Conservation (phyloP, 805 yeast species). For the Barnettozyma botsteinii region DNA sequence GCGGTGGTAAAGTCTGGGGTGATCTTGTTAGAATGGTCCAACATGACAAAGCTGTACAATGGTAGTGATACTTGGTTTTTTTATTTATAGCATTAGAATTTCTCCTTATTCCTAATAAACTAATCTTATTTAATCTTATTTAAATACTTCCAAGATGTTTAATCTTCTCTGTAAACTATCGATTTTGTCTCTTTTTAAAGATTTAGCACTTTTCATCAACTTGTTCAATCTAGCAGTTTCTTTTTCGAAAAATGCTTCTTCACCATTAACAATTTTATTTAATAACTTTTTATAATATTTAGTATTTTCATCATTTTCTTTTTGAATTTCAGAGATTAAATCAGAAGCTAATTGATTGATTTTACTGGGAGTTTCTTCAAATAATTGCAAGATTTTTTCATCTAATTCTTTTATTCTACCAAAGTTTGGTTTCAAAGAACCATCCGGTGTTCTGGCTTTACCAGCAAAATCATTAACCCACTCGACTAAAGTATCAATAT, state of each 20-base stretch:
- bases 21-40: constrained; percentile 56
- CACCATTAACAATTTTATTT: constrained; percentile 40
- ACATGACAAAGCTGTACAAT: constrained; percentile 46
- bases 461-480: constrained; percentile 42
- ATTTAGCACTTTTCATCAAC: constrained; percentile 30
- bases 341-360: constrained; percentile 27
- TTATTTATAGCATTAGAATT: too few species aligned
- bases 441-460: constrained; percentile 32
- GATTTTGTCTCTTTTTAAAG: constrained; percentile 33
- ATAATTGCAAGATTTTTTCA: constrained; percentile 23
- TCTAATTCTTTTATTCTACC: constrained; percentile 19
- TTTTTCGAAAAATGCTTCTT: constrained; percentile 33
- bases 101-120: too few species aligned
- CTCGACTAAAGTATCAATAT: constrained; percentile 44
- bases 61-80: too few species aligned
- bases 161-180: constrained; percentile 47
- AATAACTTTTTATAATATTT: constrained; percentile 46
- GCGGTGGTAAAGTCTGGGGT: constrained; percentile 65
- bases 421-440: constrained; percentile 29
- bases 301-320: constrained; percentile 18
- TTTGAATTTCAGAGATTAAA: constrained; percentile 21
- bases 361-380: constrained; percentile 20
- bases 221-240: constrained; percentile 41
- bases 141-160: constrained; percentile 36
- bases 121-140: constrained; percentile 1